Percentiles rank a stretch among this genome's conserved stretches.
phyloP scores from a whole-genome alignment of 2,329 filamentous ascomycete species.

The Ascochyta pisi region DNA sequence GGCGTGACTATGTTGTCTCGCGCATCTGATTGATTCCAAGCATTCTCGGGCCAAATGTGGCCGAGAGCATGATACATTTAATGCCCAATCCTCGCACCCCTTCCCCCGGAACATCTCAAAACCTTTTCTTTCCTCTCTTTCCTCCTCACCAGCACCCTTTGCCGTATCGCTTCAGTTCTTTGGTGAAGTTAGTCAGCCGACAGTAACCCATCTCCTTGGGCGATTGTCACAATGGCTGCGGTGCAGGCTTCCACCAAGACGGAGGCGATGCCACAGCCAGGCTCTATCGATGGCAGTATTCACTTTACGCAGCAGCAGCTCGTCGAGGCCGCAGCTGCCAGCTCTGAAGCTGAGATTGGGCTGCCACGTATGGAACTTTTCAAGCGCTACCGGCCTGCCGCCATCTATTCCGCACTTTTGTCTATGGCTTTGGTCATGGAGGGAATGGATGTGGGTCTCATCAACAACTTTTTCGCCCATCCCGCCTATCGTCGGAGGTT shows the following conservation, averaged over 20 bases:
- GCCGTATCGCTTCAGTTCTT: too few species aligned
- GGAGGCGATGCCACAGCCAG: conserved; percentile 12
- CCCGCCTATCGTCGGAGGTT: conserved; percentile 49
- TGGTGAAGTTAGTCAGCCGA: too few species aligned
- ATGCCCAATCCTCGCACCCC: conserved; percentile 9
- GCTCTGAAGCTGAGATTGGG: conserved; percentile 18
- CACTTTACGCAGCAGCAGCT: conserved; percentile 25
- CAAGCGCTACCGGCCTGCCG: conserved; percentile 55
- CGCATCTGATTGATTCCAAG: conserved; percentile 13
- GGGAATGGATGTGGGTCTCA: conserved; percentile 78
- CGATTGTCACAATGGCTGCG: conserved; percentile 16
- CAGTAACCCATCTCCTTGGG: not conserved
- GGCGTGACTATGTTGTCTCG: conserved; percentile 14
- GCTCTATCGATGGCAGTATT: conserved; percentile 8
- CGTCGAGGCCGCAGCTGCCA: conserved; percentile 17
- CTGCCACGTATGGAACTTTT: conserved; percentile 24
- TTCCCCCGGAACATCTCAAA: not conserved
- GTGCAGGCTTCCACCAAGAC: conserved; percentile 14
- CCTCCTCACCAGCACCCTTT: too few species aligned
- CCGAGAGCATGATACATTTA: conserved; percentile 16
- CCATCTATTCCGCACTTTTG: conserved; percentile 79
- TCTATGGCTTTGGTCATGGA: conserved; percentile 88
- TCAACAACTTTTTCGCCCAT: conserved; percentile 75
- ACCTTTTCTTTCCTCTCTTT: not conserved
- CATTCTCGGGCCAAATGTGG: conserved; percentile 15